phyloP scores from a whole-genome alignment of 371 early-diverging fungal genomes.

The Syncephalis fuscata region DNA sequence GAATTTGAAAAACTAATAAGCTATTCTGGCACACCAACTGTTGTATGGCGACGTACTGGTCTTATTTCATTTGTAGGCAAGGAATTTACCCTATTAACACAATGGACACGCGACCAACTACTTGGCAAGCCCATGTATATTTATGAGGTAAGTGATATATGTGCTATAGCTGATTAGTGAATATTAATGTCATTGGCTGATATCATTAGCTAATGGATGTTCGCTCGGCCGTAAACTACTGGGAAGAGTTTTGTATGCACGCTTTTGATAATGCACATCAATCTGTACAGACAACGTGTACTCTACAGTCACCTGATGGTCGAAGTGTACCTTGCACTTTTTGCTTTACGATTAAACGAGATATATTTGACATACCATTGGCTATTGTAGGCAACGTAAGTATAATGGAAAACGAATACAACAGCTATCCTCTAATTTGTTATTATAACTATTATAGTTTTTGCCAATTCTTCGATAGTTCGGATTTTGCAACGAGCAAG shows the following conservation, averaged over 20 bases:
- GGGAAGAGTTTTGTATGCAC: constrained; percentile 79
- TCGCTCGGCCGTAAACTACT: constrained; percentile 74
- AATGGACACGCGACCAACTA: constrained; percentile 65
- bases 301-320: constrained; percentile 41
- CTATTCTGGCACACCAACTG: constrained; percentile 89
- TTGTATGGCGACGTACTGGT: constrained; percentile 86
- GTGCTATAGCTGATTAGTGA: background rate
- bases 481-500: too few species aligned
- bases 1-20: constrained; percentile 83
- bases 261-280: constrained; percentile 79
- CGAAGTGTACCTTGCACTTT: constrained; percentile 63
- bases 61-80: constrained; percentile 82
- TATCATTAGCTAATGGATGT: constrained; percentile 65
- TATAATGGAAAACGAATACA: background rate
- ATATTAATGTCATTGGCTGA: background rate
- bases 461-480: constrained; percentile 2
- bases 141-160: constrained; percentile 33
- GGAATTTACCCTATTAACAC: constrained; percentile 75
- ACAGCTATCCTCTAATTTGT: background rate
- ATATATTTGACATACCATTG: constrained; percentile 80
- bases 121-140: constrained; percentile 54
- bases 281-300: constrained; percentile 60
- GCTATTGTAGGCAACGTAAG: constrained; percentile 58
- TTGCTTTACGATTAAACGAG: constrained; percentile 81
- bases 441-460: constrained; percentile 1